phyloP scores from a whole-genome alignment of 2,329 filamentous ascomycete genomes.

The Grosmannia clavigera region DNA sequence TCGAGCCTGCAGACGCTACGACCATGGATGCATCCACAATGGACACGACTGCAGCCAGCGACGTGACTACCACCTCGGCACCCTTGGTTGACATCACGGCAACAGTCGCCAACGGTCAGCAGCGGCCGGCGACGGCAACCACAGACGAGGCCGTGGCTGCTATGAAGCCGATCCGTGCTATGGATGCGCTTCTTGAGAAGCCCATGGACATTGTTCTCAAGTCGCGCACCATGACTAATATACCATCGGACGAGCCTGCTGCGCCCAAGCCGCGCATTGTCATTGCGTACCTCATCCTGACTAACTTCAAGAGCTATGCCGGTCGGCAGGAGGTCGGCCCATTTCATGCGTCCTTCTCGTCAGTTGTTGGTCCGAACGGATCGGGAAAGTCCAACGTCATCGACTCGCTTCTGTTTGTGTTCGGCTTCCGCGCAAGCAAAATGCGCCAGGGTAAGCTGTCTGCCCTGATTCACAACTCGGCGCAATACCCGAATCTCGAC shows the following conservation, averaged over 20 bases:
- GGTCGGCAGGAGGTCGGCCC: slow-evolving; percentile 90
- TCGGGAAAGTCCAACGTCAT: slow-evolving; percentile 99
- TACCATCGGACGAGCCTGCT: slow-evolving; percentile 54
- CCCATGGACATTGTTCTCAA: slow-evolving; percentile 92
- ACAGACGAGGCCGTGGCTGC: slow-evolving; percentile 38
- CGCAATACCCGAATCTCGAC: slow-evolving; percentile 70
- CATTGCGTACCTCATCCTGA: slow-evolving; percentile 82
- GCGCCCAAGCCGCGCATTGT: slow-evolving; percentile 79
- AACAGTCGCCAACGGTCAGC: slow-evolving; percentile 30
- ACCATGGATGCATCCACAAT: background rate
- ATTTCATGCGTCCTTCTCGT: slow-evolving; percentile 94
- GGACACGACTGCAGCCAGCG: background rate
- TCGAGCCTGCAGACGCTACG: slow-evolving; percentile 1
- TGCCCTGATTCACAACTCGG: slow-evolving; percentile 93
- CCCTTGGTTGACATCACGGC: slow-evolving; percentile 66
- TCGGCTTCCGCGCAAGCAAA: slow-evolving; percentile 96
- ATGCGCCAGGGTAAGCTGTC: slow-evolving; percentile 99
- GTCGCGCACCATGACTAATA: slow-evolving; percentile 58
- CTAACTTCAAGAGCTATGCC: slow-evolving; percentile 98
- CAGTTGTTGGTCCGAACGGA: slow-evolving; percentile 93
- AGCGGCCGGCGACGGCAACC: slow-evolving; percentile 44
- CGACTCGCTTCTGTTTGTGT: slow-evolving; percentile 95
- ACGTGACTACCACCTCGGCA: slow-evolving; percentile 15
- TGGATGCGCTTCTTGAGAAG: slow-evolving; percentile 68
- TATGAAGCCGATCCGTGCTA: slow-evolving; percentile 60